Percentiles rank a stretch among this genome's conserved stretches.
These are phyloP conservation scores for Takashimella koratensis DNA, from an alignment of 1,284 basidiomycete genomes.

Conservation along the genomic window DNA sequence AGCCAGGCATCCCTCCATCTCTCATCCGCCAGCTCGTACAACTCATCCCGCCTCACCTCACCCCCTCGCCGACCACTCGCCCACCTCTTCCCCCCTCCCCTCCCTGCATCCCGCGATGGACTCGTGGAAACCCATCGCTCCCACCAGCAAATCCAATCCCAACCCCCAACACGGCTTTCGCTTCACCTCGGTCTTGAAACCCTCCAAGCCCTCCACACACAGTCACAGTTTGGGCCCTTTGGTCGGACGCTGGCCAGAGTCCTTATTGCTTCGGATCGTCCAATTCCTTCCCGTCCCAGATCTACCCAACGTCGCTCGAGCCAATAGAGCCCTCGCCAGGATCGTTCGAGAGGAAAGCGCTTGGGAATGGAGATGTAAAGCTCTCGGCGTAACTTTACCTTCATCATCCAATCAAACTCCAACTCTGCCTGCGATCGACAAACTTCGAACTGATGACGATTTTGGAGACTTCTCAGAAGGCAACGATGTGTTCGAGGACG, in stretches of 20 bases:
- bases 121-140: conserved; percentile 43
- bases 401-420: not conserved
- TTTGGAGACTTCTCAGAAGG: conserved; percentile 43
- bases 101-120: conserved; percentile 32
- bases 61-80: no score
- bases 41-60: no score
- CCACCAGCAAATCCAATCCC: conserved; percentile 25
- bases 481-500: conserved; percentile 53
- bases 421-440: not conserved
- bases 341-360: conserved; percentile 66
- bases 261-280: conserved; percentile 70
- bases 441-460: conserved; percentile 26
- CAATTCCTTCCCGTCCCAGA: conserved; percentile 70
- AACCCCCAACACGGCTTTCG: conserved; percentile 55
- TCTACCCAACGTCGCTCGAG: conserved; percentile 67
- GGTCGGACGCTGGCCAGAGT: conserved; percentile 72
- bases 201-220: conserved; percentile 52
- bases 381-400: conserved; percentile 53
- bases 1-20: not conserved
- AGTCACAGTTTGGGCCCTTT: conserved; percentile 46
- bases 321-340: conserved; percentile 61
- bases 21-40: not conserved
- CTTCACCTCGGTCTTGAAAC: conserved; percentile 43
- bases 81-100: no score
- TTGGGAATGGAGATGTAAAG: conserved; percentile 69